Evolutionary conservation across 164 flowering plant species (phyloP).

Genomic region (Vitis rotundifolia): DNA sequence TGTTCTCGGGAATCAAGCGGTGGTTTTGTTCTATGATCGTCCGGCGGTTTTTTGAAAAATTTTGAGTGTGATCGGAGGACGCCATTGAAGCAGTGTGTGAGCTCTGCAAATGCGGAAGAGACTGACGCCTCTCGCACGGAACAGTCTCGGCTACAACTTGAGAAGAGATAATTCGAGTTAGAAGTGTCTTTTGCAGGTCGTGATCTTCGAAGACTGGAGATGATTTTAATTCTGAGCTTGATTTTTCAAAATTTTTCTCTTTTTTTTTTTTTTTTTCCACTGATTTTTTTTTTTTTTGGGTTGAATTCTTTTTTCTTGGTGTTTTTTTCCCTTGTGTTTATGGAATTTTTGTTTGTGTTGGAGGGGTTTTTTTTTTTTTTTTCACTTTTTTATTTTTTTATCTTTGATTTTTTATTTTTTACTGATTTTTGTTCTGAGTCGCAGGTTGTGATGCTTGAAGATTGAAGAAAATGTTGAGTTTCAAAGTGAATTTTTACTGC

Average conservation of each 20-base stretch:
- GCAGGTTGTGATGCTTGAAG: background rate
- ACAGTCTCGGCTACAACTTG: background rate
- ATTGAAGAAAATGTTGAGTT: background rate
- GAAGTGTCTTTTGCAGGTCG: background rate
- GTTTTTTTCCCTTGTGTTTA: too few species aligned
- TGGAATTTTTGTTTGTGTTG: too few species aligned
- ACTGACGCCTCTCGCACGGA: background rate
- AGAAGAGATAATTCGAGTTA: background rate
- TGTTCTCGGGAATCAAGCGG: slow-evolving; percentile 12
- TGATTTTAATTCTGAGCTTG: background rate
- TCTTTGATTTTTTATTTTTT: background rate
- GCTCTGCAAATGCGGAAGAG: slow-evolving; percentile 11
- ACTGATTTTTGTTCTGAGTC: background rate
- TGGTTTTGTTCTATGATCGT: background rate
- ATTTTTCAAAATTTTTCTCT: background rate
- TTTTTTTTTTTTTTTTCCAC: too few species aligned
- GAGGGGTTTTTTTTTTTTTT: background rate
- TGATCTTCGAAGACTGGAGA: slow-evolving; percentile 1
- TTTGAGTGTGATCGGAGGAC: background rate
- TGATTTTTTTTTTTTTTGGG: background rate
- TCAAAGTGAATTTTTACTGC: background rate
- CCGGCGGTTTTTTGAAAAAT: background rate
- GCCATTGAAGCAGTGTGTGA: background rate
- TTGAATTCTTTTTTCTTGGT: background rate
- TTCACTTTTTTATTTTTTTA: background rate